A percentile compares a stretch with the other conserved stretches of the same genome.
phyloP scores from a whole-genome alignment of 345 rosid genomes.

The Rhodamnia rubescens region DNA sequence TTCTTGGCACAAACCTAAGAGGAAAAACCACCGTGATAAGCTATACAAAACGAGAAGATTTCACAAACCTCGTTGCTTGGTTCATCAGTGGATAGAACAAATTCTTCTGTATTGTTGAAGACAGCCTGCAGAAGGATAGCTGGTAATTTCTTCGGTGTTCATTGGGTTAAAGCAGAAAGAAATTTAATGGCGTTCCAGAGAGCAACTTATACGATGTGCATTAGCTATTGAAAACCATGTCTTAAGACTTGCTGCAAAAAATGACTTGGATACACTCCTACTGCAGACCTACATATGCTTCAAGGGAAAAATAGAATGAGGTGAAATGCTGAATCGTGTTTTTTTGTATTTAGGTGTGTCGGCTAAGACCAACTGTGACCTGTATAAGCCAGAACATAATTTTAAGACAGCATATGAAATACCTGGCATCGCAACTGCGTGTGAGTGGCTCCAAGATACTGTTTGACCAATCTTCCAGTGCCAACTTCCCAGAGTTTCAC shows the following conservation, averaged over 20 bases:
- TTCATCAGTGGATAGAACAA: conserved; percentile 57
- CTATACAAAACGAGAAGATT: neutral
- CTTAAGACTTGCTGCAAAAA: neutral
- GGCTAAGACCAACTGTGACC: neutral
- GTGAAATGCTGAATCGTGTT: neutral
- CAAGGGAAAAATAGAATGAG: neutral
- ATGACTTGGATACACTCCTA: neutral
- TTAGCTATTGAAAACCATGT: neutral
- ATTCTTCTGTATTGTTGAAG: conserved; percentile 74
- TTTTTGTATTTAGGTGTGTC: neutral
- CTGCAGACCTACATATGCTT: neutral
- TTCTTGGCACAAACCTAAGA: neutral
- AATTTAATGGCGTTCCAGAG: neutral
- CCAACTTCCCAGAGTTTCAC: conserved; percentile 79
- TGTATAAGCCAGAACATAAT: neutral
- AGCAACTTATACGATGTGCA: neutral
- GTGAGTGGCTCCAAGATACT: conserved; percentile 62
- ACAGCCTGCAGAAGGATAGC: conserved; percentile 43
- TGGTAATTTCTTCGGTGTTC: neutral
- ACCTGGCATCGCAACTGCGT: conserved; percentile 68
- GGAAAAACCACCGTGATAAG: neutral
- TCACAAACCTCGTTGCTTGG: conserved; percentile 43
- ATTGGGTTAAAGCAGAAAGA: neutral
- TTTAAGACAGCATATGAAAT: neutral
- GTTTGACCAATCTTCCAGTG: conserved; percentile 65